Base-by-base conservation (phyloP, 306 rosid species). In the Hippophae gyantsensis region DNA sequence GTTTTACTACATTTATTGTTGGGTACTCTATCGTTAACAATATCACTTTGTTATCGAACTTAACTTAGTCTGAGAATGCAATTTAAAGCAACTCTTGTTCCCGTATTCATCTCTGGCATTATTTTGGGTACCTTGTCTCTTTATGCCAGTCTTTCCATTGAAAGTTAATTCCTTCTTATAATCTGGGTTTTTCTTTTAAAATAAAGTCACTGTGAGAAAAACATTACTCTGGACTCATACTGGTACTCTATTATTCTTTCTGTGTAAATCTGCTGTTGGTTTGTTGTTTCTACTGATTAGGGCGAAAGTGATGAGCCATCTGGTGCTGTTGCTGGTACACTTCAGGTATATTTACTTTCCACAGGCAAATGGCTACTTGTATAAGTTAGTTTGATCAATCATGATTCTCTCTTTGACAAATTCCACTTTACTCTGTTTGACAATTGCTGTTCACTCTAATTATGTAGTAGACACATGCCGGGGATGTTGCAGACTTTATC, bases 271-370 rank as follows among this genome's bases (percentile, higher is more conserved):
- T 63, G 70, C 9, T 60, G 32, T 63, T 72, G 25, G 74, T 66
- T 45, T 69, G 57, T 51, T 47, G 40, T 60, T 38, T 40, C 10
- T 57, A 53, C 18, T 74, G 70, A 18, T 49, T 72, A 89, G 89
- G 97, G 97, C 47, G 97, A 86, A 78, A 89, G 97, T 71, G 97
- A 89, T 80, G 65, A 67, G 26, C 97, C 97, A 48, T 32, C 67
- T 62, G 86, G 68, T 72, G 63, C 87, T 9, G 95, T 82, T 68
- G 86, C 95, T 7, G 97, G 97, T 59, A 86, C 93, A 42, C 93
- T 89, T 61, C 70, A 84, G 87, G 97, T 89, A 75, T 40, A 13
- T 51, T 72, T 51, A 52, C 63, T 68, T 52, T 61, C 66, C 7
- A n/a, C 41, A 13, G 13, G 46, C 8, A 23, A 32, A 55, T 9